Conservation (phyloP, 2,329 filamentous ascomycete species). For the Amylocarpus encephaloides region DNA sequence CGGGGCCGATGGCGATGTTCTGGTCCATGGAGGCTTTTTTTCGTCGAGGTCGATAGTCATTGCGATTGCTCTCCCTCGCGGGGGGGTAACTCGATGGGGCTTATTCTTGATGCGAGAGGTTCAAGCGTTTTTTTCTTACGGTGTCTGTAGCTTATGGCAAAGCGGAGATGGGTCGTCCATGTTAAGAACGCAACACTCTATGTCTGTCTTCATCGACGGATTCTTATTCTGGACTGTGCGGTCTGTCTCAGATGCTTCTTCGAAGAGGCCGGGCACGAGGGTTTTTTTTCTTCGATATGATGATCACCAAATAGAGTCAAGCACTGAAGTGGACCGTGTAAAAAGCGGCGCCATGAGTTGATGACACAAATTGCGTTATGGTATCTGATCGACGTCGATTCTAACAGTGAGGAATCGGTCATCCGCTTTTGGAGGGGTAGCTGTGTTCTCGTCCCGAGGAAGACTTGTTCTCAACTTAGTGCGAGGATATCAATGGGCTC, state of each 20-base stretch:
- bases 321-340: conserved; percentile 66
- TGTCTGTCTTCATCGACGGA: conserved; percentile 31
- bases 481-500: not conserved
- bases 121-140: conserved; percentile 33
- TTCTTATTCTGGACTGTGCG: conserved; percentile 26
- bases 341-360: conserved; percentile 35
- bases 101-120: conserved; percentile 99
- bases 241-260: conserved; percentile 51
- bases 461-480: too few relatives aligned
- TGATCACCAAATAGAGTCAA: conserved; percentile 99
- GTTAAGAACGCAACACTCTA: conserved; percentile 23
- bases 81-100: conserved; percentile 98
- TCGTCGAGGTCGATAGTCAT: conserved; percentile 98
- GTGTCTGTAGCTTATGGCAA: conserved; percentile 50
- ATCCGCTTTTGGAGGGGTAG: too few relatives aligned
- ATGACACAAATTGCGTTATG: conserved; percentile 45
- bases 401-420: too few relatives aligned
- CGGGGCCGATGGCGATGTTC: conserved; percentile 36
- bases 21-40: conserved; percentile 54
- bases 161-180: conserved; percentile 34
- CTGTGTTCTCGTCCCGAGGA: too few relatives aligned
- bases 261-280: conserved; percentile 58
- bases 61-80: conserved; percentile 69
- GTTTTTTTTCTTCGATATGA: conserved; percentile 55
- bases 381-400: conserved; percentile 39